Evolutionary conservation across 2,329 filamentous ascomycete species (phyloP).

Genomic region (Cladosporium sp.): DNA sequence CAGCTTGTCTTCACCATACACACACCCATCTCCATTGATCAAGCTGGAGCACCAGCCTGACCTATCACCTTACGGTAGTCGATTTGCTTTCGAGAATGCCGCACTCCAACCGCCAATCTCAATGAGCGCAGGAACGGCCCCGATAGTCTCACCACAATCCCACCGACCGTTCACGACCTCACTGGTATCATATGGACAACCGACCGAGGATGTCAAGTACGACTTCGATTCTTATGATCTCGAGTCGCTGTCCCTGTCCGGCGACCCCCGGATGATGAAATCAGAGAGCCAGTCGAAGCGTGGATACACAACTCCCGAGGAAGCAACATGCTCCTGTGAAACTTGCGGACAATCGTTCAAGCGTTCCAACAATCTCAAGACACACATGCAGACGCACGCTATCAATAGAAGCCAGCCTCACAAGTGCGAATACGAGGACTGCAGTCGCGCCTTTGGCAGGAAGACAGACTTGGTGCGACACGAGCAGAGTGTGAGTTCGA

Average conservation of each 20-base stretch:
- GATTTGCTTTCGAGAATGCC: neutral
- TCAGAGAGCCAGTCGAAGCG: slow-evolving; percentile 27
- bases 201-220: neutral
- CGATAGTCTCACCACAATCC: neutral
- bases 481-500: slow-evolving; percentile 50
- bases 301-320: slow-evolving; percentile 54
- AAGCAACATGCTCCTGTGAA: slow-evolving; percentile 71
- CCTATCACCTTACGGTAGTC: neutral
- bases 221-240: neutral
- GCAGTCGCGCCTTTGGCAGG: slow-evolving; percentile 74
- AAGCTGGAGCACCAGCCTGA: slow-evolving; percentile 13
- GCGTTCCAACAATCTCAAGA: slow-evolving; percentile 81
- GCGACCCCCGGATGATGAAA: slow-evolving; percentile 1
- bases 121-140: neutral
- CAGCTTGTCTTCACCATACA: slow-evolving; percentile 5
- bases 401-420: slow-evolving; percentile 70
- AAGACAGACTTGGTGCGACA: slow-evolving; percentile 73
- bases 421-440: slow-evolving; percentile 64
- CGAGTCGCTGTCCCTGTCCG: slow-evolving; percentile 1
- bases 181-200: neutral
- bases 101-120: neutral
- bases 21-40: neutral
- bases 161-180: neutral
- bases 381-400: slow-evolving; percentile 83
- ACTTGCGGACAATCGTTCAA: slow-evolving; percentile 79